Conservation (phyloP, 1,284 basidiomycete genomes). For the Hymenochaete sp. region DNA sequence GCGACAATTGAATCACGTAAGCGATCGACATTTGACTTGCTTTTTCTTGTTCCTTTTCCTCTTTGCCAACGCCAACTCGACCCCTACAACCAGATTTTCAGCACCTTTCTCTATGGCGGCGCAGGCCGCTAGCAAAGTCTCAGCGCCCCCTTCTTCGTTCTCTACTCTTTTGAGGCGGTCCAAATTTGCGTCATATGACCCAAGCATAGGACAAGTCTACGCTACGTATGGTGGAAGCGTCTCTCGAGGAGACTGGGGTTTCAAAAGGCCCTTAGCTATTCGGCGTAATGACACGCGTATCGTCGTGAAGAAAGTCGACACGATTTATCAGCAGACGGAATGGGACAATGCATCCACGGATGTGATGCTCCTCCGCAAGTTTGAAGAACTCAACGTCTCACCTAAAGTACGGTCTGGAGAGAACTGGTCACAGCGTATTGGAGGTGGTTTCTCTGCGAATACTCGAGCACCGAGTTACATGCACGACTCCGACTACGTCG, state of each 20-base stretch:
- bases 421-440: constrained; percentile 32
- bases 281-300: constrained; percentile 50
- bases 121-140: no score
- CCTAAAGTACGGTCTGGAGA: constrained; percentile 24
- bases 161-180: constrained; percentile 64
- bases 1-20: neutral
- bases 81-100: neutral
- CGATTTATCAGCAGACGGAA: constrained; percentile 62
- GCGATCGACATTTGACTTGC: neutral
- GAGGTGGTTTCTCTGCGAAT: constrained; percentile 21
- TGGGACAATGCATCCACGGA: constrained; percentile 60
- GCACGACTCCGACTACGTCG: constrained; percentile 45
- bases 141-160: constrained; percentile 49
- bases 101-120: constrained; percentile 25
- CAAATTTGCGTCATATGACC: constrained; percentile 70
- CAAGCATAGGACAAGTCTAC: constrained; percentile 63
- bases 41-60: neutral
- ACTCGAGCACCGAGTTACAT: constrained; percentile 26
- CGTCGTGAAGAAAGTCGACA: constrained; percentile 52
- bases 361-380: constrained; percentile 52
- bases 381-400: constrained; percentile 43
- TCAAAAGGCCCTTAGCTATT: constrained; percentile 66
- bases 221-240: constrained; percentile 56
- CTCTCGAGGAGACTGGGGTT: constrained; percentile 67
- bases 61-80: neutral